Evolutionary conservation across 2,329 filamentous ascomycete species (phyloP).

Genomic region (Aspergillus eucalypticola): DNA sequence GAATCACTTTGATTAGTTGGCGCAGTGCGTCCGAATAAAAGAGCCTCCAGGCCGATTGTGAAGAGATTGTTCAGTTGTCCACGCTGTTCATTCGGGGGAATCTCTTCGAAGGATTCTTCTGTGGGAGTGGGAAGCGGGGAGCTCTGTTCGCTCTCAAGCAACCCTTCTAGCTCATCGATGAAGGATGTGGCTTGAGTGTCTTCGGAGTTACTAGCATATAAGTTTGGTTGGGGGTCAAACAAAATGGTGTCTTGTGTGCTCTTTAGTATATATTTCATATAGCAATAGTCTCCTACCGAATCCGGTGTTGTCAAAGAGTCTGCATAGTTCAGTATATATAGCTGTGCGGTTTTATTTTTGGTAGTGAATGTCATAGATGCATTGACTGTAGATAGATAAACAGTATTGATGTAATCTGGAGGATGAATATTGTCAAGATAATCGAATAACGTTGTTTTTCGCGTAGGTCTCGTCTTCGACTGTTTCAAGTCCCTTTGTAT

Average conservation of each 20-base stretch:
- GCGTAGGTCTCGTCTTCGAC: background rate
- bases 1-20: background rate
- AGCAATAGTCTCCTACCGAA: background rate
- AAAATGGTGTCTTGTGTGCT: background rate
- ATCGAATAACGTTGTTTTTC: slow-evolving; percentile 21
- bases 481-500: slow-evolving; percentile 17
- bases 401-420: slow-evolving; percentile 19
- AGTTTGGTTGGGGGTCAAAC: background rate
- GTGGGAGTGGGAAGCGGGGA: background rate
- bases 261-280: background rate
- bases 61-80: slow-evolving; percentile 23
- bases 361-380: slow-evolving; percentile 21
- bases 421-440: slow-evolving; percentile 17
- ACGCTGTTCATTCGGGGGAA: too few species aligned
- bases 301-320: background rate
- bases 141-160: background rate
- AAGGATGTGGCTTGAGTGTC: background rate
- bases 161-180: background rate
- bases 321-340: background rate
- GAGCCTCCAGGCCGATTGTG: slow-evolving; percentile 24
- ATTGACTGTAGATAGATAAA: slow-evolving; percentile 24
- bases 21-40: slow-evolving; percentile 9
- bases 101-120: background rate
- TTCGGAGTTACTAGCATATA: background rate
- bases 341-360: background rate